phyloP scores from a whole-genome alignment of 345 rosid genomes.

The Salix viminalis region DNA sequence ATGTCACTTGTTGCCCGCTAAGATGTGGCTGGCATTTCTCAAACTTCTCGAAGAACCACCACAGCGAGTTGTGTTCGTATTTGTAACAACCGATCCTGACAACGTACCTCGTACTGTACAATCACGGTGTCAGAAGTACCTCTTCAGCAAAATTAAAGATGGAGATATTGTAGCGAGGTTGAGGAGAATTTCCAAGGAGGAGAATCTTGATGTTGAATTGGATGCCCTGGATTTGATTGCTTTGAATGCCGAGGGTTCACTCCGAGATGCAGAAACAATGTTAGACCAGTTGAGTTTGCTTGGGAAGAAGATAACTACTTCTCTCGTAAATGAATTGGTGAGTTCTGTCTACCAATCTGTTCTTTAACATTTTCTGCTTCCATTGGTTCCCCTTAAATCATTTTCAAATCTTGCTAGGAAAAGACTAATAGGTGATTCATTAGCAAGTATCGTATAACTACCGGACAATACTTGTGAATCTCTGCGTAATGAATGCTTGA shows the following conservation, averaged over 20 bases:
- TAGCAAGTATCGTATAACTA: background rate
- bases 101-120: conserved; percentile 91
- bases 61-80: conserved; percentile 65
- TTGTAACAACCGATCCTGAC: conserved; percentile 86
- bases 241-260: conserved; percentile 90
- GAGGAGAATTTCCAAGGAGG: conserved; percentile 60
- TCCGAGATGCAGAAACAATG: conserved; percentile 97
- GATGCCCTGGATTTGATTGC: conserved; percentile 95
- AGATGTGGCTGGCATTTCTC: conserved; percentile 84
- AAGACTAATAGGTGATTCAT: background rate
- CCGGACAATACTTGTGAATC: background rate
- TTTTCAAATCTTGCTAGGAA: background rate
- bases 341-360: conserved; percentile 31
- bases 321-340: conserved; percentile 91
- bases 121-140: conserved; percentile 91
- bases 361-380: background rate
- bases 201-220: conserved; percentile 76
- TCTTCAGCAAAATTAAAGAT: conserved; percentile 88
- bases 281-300: conserved; percentile 92
- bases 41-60: conserved; percentile 87
- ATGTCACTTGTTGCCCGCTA: conserved; percentile 85
- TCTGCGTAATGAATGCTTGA: background rate
- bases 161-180: conserved; percentile 62
- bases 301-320: conserved; percentile 77
- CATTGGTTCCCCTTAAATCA: background rate